These are phyloP conservation scores for Agaricus blazei DNA, from an alignment of 768 basidiomycete species.

Conservation along the genomic window DNA sequence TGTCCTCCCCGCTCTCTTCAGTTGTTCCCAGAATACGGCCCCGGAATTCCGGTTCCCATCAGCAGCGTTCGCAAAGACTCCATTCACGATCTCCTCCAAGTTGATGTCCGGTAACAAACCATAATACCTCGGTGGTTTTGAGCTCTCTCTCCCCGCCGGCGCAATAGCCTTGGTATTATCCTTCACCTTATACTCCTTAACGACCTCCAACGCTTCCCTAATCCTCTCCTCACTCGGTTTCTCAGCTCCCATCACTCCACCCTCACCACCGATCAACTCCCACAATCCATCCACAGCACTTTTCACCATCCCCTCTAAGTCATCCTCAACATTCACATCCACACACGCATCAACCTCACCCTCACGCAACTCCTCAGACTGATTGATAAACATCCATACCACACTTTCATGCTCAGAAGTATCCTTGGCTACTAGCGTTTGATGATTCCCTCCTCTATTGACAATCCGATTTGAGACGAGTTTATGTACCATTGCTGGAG, in stretches of 20 bases:
- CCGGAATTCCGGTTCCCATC: slow-evolving; percentile 14
- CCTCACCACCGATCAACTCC: slow-evolving; percentile 13
- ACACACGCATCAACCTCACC: slow-evolving; percentile 64
- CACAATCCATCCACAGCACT: slow-evolving; percentile 53
- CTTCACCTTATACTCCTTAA: slow-evolving; percentile 18
- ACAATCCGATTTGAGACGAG: slow-evolving; percentile 75
- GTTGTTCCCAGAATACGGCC: slow-evolving; percentile 8
- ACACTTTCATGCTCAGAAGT: slow-evolving; percentile 62
- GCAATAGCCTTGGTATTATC: slow-evolving; percentile 26
- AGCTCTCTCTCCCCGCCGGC: slow-evolving; percentile 27
- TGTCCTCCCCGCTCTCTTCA: slow-evolving; percentile 46
- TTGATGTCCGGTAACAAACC: slow-evolving; percentile 75
- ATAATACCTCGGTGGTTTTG: slow-evolving; percentile 58
- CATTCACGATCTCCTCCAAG: slow-evolving; percentile 23
- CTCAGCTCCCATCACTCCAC: slow-evolving; percentile 46
- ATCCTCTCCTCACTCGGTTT: slow-evolving; percentile 54
- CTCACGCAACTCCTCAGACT: slow-evolving; percentile 52
- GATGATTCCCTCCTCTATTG: slow-evolving; percentile 78
- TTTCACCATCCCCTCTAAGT: slow-evolving; percentile 48
- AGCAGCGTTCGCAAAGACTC: slow-evolving; percentile 27
- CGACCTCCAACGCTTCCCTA: slow-evolving; percentile 46
- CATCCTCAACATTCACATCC: slow-evolving; percentile 47
- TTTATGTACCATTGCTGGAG: slow-evolving; percentile 60
- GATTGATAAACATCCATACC: slow-evolving; percentile 73
- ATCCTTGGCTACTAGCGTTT: slow-evolving; percentile 63